Evolutionary conservation across 495 filamentous ascomycete genomes (phyloP).

Genomic region (Neurospora sp.): DNA sequence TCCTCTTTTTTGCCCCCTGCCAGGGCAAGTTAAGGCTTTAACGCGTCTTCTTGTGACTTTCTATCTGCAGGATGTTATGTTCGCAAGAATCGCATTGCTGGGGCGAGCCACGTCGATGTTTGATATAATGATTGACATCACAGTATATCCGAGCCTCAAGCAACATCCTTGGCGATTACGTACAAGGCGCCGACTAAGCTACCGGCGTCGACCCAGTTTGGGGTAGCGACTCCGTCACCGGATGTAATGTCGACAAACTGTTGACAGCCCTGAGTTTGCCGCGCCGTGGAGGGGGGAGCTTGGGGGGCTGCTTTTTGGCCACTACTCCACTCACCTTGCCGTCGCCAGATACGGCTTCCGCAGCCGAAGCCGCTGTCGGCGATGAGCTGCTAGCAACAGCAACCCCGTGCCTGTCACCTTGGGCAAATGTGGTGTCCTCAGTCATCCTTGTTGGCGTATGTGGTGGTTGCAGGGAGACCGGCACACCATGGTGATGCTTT

Average conservation of each 20-base stretch:
- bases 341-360: neutral
- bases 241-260: neutral
- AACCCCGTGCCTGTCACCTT: neutral
- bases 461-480: slow-evolving; percentile 17
- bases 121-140: neutral
- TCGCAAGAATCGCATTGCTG: neutral
- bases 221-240: slow-evolving; percentile 1
- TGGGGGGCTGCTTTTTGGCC: slow-evolving; percentile 43
- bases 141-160: neutral
- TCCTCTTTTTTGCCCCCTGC: neutral
- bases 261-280: slow-evolving; percentile 3
- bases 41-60: neutral
- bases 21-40: neutral
- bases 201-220: slow-evolving; percentile 4
- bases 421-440: neutral
- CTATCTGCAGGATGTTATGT: neutral
- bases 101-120: neutral
- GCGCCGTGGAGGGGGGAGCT: slow-evolving; percentile 43
- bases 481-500: slow-evolving; percentile 37
- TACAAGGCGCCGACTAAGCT: neutral
- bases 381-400: neutral
- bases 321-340: slow-evolving; percentile 17
- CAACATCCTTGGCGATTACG: neutral
- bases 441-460: slow-evolving; percentile 11
- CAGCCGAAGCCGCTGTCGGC: neutral